Base-by-base conservation (phyloP, 2,329 filamentous ascomycete genomes). In the Orbilia ellipsospora region DNA sequence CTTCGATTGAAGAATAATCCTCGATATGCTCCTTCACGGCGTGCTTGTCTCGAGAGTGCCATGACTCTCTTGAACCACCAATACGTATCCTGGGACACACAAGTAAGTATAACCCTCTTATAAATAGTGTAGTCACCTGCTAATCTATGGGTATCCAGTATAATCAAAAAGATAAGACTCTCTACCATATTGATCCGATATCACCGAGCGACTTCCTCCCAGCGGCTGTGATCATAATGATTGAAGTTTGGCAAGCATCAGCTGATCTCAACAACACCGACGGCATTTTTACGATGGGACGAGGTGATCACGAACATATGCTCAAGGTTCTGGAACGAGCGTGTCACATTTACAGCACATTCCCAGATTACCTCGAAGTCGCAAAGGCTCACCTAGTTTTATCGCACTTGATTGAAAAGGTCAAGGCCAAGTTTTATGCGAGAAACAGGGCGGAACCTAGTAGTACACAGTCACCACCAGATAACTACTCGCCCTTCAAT, bases 381-480 rank as follows among this genome's bases (percentile, higher is more conserved):
- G 94, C 90, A 84, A 98, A 98, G 83, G 94, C 93, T 0, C 89
- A 89, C 48, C 89, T 88, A 50, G 87, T 94, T 23, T 85, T 98
- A n/a, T 89, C 89, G 20, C 89, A 97, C 61, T 93, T 98, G 88
- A 83, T 98, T 52, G 86, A 89, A 36, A 95, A 95, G 82, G 86
- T 97, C 64, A 90, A 67, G 50, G 68, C 62, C 60, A 77, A 77
- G 26, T 72, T 78, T 36, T 60, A 73, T 23, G 63, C 66, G 10
- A 60, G 57, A 36, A 75, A 65, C 5, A 48, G 44, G 16, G 45
- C 54, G 31, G 65, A 72, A 16, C 52, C 42, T 48, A 70, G 28
- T 20, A 50, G 23, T 40, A 72, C 51, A 20, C 76, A 67, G 55
- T 68, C 50, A 6, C 65, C 74, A 18, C 67, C 68, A 12, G 63